Conservation (phyloP, 2,329 filamentous ascomycete genomes). For the Metarhizium robertsii region DNA sequence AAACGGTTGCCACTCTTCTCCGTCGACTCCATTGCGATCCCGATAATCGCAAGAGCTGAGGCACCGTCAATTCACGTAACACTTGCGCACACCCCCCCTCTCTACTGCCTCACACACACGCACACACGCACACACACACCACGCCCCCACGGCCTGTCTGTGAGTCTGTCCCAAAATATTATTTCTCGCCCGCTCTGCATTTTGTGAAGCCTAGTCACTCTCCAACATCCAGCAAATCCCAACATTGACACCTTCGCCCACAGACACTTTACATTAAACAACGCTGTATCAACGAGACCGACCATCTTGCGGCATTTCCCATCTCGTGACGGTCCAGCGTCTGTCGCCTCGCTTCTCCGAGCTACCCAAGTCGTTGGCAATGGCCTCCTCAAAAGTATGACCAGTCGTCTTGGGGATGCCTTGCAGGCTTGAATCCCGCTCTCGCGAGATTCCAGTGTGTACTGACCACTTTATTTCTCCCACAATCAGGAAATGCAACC, state of each 20-base stretch:
- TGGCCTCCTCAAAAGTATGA: constrained; percentile 55
- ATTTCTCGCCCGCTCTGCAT: constrained; percentile 25
- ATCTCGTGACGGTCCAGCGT: constrained; percentile 21
- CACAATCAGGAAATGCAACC: constrained; percentile 50
- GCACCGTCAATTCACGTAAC: constrained; percentile 19
- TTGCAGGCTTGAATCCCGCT: constrained; percentile 21
- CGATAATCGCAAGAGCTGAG: constrained; percentile 22
- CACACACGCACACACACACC: constrained; percentile 13
- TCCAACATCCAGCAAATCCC: constrained; percentile 6
- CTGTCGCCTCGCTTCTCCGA: constrained; percentile 23
- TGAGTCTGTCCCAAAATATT: constrained; percentile 26
- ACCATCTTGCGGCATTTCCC: constrained; percentile 11
- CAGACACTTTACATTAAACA: constrained; percentile 7
- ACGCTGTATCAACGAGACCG: neutral
- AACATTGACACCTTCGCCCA: constrained; percentile 1
- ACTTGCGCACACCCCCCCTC: constrained; percentile 15
- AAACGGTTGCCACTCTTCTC: neutral
- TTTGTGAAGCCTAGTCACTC: constrained; percentile 8
- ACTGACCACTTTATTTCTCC: constrained; percentile 20
- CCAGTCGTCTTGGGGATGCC: constrained; percentile 13
- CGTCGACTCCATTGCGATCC: constrained; percentile 8
- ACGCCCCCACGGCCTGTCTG: constrained; percentile 7
- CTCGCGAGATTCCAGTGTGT: constrained; percentile 21
- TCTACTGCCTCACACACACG: constrained; percentile 1
- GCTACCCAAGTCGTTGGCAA: constrained; percentile 33